Percentiles rank a stretch among this genome's conserved stretches.
These are phyloP conservation scores for Perkinsus olseni DNA, from an alignment of 169 alveolate genomes.

Conservation along the genomic window DNA sequence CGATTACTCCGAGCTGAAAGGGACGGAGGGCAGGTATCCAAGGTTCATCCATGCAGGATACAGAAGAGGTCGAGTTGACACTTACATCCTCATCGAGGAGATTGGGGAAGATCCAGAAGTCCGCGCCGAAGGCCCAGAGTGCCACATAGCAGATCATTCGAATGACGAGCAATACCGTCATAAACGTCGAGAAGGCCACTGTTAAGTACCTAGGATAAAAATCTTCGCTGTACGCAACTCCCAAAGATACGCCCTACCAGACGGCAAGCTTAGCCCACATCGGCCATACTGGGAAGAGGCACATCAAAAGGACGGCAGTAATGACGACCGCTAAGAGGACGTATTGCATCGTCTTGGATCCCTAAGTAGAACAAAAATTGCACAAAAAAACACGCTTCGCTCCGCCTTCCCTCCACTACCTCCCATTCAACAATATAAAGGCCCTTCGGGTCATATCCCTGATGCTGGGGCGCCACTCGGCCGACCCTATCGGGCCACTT, in stretches of 20 bases:
- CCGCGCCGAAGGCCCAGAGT: constrained; percentile 36
- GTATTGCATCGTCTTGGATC: background rate
- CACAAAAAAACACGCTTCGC: background rate
- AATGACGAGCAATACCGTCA: constrained; percentile 20
- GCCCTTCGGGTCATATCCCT: background rate
- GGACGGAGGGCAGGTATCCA: too few species aligned
- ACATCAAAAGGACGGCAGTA: background rate
- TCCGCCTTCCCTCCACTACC: background rate
- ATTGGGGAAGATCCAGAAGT: constrained; percentile 34
- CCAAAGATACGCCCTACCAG: constrained; percentile 19
- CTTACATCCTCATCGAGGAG: constrained; percentile 28
- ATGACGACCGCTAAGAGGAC: background rate
- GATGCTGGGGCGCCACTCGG: background rate
- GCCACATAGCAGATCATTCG: constrained; percentile 22
- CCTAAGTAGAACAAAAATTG: background rate
- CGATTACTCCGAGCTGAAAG: constrained; percentile 29
- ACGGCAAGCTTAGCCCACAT: constrained; percentile 28
- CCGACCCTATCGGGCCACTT: background rate
- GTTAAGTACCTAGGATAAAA: constrained; percentile 7
- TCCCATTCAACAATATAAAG: background rate
- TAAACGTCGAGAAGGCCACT: constrained; percentile 26
- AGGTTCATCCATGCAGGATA: background rate
- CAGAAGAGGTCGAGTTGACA: background rate
- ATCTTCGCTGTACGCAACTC: background rate
- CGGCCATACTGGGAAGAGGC: constrained; percentile 35